phyloP scores from a whole-genome alignment of 345 rosid species.

The Citrus inodora region DNA sequence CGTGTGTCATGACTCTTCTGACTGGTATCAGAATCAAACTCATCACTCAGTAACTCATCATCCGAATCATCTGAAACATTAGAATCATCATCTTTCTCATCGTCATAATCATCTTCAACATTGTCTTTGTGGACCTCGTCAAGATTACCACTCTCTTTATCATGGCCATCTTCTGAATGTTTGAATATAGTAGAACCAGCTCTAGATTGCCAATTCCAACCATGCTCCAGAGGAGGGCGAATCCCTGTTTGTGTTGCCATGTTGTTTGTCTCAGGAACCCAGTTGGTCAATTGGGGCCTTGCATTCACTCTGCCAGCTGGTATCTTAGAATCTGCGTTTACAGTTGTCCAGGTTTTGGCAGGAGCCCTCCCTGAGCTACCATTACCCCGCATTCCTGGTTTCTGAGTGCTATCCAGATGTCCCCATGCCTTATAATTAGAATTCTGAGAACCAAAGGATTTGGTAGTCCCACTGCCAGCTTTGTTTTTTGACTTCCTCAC shows the following conservation, averaged over 20 bases:
- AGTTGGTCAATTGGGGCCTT: slow-evolving; percentile 37
- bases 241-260: slow-evolving; percentile 34
- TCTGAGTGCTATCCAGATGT: slow-evolving; percentile 29
- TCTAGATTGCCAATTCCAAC: slow-evolving; percentile 87
- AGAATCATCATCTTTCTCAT: slow-evolving; percentile 37
- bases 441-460: slow-evolving; percentile 39
- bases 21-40: slow-evolving; percentile 80
- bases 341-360: slow-evolving; percentile 43
- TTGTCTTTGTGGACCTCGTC: background rate
- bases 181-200: slow-evolving; percentile 36
- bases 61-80: slow-evolving; percentile 61
- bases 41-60: slow-evolving; percentile 76
- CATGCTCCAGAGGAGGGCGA: slow-evolving; percentile 66
- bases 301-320: slow-evolving; percentile 48
- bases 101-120: slow-evolving; percentile 37
- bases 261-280: slow-evolving; percentile 31
- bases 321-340: slow-evolving; percentile 33
- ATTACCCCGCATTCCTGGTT: slow-evolving; percentile 30
- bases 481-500: slow-evolving; percentile 54
- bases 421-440: slow-evolving; percentile 32
- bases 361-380: slow-evolving; percentile 44
- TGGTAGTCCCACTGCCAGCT: slow-evolving; percentile 46
- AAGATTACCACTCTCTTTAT: background rate
- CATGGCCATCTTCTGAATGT: background rate
- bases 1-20: slow-evolving; percentile 68